A percentile compares a stretch with the other conserved stretches of the same genome.
Evolutionary conservation across 345 rosid species (phyloP).

Genomic region (Rubroshorea leprosula): DNA sequence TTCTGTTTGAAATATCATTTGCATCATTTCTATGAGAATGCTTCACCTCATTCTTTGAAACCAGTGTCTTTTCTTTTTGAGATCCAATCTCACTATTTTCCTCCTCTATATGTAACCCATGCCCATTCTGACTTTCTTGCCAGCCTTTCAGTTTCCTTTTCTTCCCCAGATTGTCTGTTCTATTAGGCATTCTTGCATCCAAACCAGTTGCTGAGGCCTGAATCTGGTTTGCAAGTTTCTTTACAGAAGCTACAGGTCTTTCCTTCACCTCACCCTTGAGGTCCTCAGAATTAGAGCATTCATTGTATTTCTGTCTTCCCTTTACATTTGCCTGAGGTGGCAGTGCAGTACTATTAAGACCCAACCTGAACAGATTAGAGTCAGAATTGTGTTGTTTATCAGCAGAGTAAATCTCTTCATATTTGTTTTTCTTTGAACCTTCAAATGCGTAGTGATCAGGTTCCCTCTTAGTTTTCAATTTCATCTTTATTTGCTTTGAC

Average conservation of each 20-base stretch:
- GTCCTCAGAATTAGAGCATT: constrained; percentile 22
- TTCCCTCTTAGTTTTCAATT: constrained; percentile 41
- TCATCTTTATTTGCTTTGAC: constrained; percentile 30
- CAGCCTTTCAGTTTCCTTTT: constrained; percentile 38
- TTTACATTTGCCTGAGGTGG: constrained; percentile 25
- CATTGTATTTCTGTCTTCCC: constrained; percentile 16
- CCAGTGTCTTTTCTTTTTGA: constrained; percentile 30
- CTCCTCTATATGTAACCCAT: constrained; percentile 26
- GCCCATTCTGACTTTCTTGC: constrained; percentile 29
- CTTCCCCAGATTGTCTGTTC: constrained; percentile 25
- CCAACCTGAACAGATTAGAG: constrained; percentile 14
- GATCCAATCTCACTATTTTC: constrained; percentile 28
- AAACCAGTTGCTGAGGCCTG: constrained; percentile 33
- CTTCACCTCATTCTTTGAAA: constrained; percentile 19
- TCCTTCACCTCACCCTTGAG: constrained; percentile 32
- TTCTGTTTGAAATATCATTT: constrained; percentile 20
- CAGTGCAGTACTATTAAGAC: constrained; percentile 20
- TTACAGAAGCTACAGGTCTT: constrained; percentile 25
- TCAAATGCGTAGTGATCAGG: constrained; percentile 29
- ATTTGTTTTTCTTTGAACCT: constrained; percentile 36
- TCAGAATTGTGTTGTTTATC: constrained; percentile 17
- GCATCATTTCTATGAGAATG: constrained; percentile 9
- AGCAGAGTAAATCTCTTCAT: constrained; percentile 20
- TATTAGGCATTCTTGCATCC: constrained; percentile 28
- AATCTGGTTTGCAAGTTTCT: constrained; percentile 32